phyloP scores from a whole-genome alignment of 2,329 filamentous ascomycete species.

The Penicillium crustosum region DNA sequence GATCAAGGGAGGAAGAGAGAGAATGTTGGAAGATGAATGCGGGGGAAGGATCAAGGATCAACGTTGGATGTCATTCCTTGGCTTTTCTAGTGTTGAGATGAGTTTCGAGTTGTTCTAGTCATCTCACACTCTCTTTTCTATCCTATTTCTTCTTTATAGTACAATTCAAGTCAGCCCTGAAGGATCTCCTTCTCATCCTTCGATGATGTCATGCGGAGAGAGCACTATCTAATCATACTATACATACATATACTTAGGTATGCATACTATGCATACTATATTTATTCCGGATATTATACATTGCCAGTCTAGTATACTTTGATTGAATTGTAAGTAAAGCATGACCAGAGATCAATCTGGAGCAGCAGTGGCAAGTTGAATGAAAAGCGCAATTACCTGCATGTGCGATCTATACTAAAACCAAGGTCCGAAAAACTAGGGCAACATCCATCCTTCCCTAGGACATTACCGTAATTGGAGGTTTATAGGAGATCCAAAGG shows the following conservation, averaged over 20 bases:
- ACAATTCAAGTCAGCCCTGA: background rate
- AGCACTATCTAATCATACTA: background rate
- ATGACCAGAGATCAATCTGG: background rate
- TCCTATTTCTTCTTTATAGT: background rate
- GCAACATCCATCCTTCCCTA: too few species aligned
- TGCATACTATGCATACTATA: background rate
- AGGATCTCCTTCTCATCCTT: background rate
- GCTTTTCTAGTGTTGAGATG: background rate
- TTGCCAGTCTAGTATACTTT: background rate
- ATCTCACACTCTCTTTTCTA: background rate
- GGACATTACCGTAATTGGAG: background rate
- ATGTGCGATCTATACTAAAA: background rate
- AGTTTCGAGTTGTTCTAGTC: background rate
- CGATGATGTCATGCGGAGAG: slow-evolving; percentile 30
- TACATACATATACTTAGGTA: background rate
- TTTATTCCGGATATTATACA: background rate
- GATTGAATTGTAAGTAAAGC: too few species aligned
- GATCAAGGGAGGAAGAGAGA: background rate
- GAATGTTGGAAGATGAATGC: slow-evolving; percentile 14
- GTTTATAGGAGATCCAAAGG: too few species aligned
- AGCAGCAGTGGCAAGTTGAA: background rate
- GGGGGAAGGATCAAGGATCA: slow-evolving; percentile 17
- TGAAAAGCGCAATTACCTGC: background rate
- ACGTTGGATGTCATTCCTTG: slow-evolving; percentile 3
- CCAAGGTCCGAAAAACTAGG: too few species aligned